Percentiles rank a stretch among this genome's conserved stretches.
phyloP scores from a whole-genome alignment of 768 basidiomycete genomes.

The Russula foetens region DNA sequence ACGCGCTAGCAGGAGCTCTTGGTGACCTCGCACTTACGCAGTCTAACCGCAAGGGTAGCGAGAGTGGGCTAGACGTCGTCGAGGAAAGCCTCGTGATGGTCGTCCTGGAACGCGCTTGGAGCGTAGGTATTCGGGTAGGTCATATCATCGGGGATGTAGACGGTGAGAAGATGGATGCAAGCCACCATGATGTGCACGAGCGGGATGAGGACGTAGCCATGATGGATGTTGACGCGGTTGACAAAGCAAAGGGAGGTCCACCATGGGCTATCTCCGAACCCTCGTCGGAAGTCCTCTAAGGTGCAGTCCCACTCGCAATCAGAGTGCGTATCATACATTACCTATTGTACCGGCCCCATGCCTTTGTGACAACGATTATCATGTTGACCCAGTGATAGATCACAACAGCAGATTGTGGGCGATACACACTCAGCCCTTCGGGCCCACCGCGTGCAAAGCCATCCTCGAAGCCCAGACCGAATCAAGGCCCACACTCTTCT shows the following conservation, averaged over 20 bases:
- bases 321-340: neutral
- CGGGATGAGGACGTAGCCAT: neutral
- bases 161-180: neutral
- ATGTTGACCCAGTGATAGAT: neutral
- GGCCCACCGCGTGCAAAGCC: neutral
- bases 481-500: too few relatives aligned
- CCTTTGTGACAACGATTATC: neutral
- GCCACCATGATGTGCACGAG: too few relatives aligned
- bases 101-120: neutral
- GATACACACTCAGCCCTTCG: neutral
- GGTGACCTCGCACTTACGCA: slow-evolving; percentile 6
- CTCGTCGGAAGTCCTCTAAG: neutral
- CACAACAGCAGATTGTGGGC: neutral
- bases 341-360: neutral
- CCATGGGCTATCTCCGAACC: neutral
- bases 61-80: slow-evolving; percentile 1
- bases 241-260: neutral
- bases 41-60: neutral
- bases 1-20: neutral
- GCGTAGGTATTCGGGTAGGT: neutral
- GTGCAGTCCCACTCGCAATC: neutral
- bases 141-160: neutral
- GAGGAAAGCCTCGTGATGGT: slow-evolving; percentile 6
- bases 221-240: neutral
- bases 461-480: neutral